Evolutionary conservation across 2,329 filamentous ascomycete species (phyloP).

Genomic region (Pseudogymnoascus sp.): DNA sequence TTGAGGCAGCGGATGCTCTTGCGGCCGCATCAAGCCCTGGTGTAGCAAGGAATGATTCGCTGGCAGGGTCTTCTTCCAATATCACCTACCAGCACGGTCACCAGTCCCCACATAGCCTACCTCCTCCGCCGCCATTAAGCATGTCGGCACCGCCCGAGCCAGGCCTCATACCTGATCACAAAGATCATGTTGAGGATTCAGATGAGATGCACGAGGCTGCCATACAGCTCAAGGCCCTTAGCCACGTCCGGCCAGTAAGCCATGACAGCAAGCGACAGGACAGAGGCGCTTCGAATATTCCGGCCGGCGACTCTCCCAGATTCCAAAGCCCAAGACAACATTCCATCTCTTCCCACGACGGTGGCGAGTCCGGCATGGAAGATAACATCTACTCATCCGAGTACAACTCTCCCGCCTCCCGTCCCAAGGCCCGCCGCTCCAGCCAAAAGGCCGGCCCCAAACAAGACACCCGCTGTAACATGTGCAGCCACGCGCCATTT

Average conservation of each 20-base stretch:
- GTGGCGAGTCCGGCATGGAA: conserved; percentile 34
- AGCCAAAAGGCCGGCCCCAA: conserved; percentile 35
- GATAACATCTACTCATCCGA: conserved; percentile 31
- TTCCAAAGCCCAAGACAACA: conserved; percentile 34
- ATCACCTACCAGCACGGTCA: conserved; percentile 4
- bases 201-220: conserved; percentile 61
- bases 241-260: conserved; percentile 50
- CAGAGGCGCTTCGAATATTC: conserved; percentile 27
- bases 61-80: conserved; percentile 15
- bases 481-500: conserved; percentile 56
- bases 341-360: conserved; percentile 33
- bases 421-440: conserved; percentile 27
- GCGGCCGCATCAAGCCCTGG: conserved; percentile 27
- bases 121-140: background rate
- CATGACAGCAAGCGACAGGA: conserved; percentile 33
- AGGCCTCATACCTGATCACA: conserved; percentile 27
- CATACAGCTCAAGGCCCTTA: conserved; percentile 56
- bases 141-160: conserved; percentile 1
- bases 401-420: conserved; percentile 28
- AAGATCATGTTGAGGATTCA: conserved; percentile 51
- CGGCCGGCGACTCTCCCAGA: conserved; percentile 24
- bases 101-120: background rate
- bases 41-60: conserved; percentile 37
- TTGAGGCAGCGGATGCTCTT: conserved; percentile 33
- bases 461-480: conserved; percentile 51